A percentile compares a stretch with the other conserved stretches of the same genome.
Conservation (phyloP, 2,329 filamentous ascomycete species). For the Alternaria sp. region DNA sequence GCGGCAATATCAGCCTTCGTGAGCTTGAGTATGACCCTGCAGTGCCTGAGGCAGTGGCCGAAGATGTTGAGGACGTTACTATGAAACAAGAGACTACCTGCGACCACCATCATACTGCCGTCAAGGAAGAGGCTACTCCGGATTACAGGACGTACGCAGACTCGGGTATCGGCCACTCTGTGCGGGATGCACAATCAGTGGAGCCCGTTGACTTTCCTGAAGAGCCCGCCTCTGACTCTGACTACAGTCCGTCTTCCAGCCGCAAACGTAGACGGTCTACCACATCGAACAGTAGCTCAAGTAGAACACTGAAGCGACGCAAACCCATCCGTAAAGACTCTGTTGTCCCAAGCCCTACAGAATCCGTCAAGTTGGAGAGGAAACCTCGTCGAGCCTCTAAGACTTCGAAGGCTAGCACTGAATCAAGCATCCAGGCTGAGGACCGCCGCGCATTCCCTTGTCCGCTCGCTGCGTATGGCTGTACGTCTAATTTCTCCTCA, state of each 20-base stretch:
- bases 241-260: conserved; percentile 42
- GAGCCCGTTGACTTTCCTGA: conserved; percentile 42
- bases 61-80: conserved; percentile 36
- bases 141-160: conserved; percentile 33
- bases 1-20: conserved; percentile 38
- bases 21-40: conserved; percentile 47
- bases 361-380: conserved; percentile 28
- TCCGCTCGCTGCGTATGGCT: conserved; percentile 81
- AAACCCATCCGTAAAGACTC: conserved; percentile 35
- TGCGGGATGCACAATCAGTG: conserved; percentile 50
- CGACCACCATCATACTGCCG: conserved; percentile 26
- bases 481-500: conserved; percentile 73
- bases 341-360: conserved; percentile 13
- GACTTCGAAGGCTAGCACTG: conserved; percentile 16
- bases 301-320: conserved; percentile 29
- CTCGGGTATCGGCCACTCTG: conserved; percentile 38
- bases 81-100: conserved; percentile 34
- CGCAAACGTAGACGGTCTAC: conserved; percentile 40
- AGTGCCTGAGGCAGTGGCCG: conserved; percentile 33
- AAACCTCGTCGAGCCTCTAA: conserved; percentile 25
- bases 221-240: conserved; percentile 46
- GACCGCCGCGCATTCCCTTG: conserved; percentile 71
- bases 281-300: conserved; percentile 32
- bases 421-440: conserved; percentile 21
- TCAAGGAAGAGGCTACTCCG: conserved; percentile 27